phyloP scores from a whole-genome alignment of 1,284 basidiomycete species.

The Ceratobasidium theobromae region DNA sequence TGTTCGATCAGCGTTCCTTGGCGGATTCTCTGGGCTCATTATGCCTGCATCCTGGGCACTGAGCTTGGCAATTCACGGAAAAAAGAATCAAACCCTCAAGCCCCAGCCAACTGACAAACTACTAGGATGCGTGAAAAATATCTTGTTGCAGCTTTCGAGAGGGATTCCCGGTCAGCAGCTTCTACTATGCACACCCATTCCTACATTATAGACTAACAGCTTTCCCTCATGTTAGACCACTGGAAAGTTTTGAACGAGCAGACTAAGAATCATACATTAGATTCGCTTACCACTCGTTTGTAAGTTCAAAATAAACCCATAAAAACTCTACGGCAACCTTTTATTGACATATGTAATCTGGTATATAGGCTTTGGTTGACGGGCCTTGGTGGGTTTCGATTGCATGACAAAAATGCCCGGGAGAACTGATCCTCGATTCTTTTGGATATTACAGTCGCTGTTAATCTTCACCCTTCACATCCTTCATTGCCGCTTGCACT shows the following conservation, averaged over 20 bases:
- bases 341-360: background rate
- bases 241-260: background rate
- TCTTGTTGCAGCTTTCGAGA: background rate
- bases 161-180: background rate
- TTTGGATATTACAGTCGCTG: background rate
- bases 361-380: background rate
- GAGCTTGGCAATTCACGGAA: background rate
- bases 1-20: background rate
- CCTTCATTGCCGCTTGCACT: background rate
- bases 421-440: background rate
- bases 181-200: too few relatives aligned
- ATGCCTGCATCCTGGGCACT: conserved; percentile 1
- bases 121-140: background rate
- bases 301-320: background rate
- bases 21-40: conserved; percentile 18
- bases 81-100: background rate
- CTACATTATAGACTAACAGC: background rate
- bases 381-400: background rate
- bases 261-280: background rate
- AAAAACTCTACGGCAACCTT: background rate
- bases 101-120: background rate
- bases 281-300: background rate
- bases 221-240: background rate
- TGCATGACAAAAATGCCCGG: background rate
- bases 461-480: conserved; percentile 4